Conservation (phyloP, 2,329 filamentous ascomycete species). For the Dactylellina leptospora region DNA sequence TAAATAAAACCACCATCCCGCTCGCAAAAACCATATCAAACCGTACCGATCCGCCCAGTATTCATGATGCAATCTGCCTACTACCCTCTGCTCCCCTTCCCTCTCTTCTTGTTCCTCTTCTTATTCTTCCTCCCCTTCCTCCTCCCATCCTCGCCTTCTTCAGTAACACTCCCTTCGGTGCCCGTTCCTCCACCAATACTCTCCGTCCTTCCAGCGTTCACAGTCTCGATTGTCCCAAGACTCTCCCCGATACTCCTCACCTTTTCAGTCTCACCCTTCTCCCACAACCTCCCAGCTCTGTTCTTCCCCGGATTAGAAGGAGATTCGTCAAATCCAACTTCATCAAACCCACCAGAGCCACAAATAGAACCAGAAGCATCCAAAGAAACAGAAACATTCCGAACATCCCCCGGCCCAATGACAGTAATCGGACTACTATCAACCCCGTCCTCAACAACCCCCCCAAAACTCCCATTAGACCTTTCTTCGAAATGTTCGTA, state of each 20-base stretch:
- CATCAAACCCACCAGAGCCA: neutral
- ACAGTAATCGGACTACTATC: conserved; percentile 43
- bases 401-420: no score
- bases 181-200: neutral
- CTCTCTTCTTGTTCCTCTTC: conserved; percentile 11
- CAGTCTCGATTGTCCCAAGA: neutral
- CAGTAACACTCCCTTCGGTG: neutral
- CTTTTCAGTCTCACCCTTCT: conserved; percentile 29
- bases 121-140: conserved; percentile 13
- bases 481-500: conserved; percentile 1
- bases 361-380: neutral
- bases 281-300: conserved; percentile 36
- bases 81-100: neutral
- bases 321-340: conserved; percentile 15
- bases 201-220: neutral
- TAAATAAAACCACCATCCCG: neutral
- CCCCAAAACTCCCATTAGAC: conserved; percentile 1
- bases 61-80: no score
- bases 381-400: no score
- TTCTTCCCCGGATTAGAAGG: no score
- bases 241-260: conserved; percentile 20
- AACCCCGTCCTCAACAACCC: neutral
- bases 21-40: no score
- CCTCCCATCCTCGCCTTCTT: neutral
- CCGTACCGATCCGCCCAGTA: no score